Evolutionary conservation across 768 basidiomycete species (phyloP).

Genomic region (Boletus edulis): DNA sequence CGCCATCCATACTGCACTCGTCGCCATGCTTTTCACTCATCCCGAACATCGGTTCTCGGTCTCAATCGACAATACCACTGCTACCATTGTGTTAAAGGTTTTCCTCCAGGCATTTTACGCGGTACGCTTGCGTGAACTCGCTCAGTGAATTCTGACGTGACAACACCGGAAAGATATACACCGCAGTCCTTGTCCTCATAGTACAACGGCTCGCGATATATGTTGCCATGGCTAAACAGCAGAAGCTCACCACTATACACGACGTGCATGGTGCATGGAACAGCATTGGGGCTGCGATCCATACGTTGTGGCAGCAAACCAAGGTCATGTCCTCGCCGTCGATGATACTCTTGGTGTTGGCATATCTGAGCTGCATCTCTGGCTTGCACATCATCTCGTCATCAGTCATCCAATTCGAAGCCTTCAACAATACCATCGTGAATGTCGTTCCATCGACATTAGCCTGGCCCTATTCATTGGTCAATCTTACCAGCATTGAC

Average conservation of each 20-base stretch:
- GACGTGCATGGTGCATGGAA: slow-evolving; percentile 20
- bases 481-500: neutral
- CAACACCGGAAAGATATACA: slow-evolving; percentile 11
- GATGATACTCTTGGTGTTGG: slow-evolving; percentile 1
- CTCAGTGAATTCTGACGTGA: neutral
- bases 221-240: neutral
- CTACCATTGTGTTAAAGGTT: too few species aligned
- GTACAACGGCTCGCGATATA: slow-evolving; percentile 15
- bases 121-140: neutral
- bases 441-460: neutral
- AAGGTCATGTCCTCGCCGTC: slow-evolving; percentile 5
- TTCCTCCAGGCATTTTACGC: neutral
- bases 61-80: neutral
- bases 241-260: slow-evolving; percentile 19
- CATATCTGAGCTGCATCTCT: slow-evolving; percentile 17
- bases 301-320: slow-evolving; percentile 18
- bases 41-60: neutral
- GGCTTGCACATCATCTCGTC: slow-evolving; percentile 24
- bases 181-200: slow-evolving; percentile 1
- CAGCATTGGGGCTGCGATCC: slow-evolving; percentile 21
- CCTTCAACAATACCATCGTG: slow-evolving; percentile 8
- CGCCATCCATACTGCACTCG: neutral
- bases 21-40: neutral
- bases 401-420: slow-evolving; percentile 17
- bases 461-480: neutral